phyloP scores from a whole-genome alignment of 768 basidiomycete genomes.

The Boletus reticulatus region DNA sequence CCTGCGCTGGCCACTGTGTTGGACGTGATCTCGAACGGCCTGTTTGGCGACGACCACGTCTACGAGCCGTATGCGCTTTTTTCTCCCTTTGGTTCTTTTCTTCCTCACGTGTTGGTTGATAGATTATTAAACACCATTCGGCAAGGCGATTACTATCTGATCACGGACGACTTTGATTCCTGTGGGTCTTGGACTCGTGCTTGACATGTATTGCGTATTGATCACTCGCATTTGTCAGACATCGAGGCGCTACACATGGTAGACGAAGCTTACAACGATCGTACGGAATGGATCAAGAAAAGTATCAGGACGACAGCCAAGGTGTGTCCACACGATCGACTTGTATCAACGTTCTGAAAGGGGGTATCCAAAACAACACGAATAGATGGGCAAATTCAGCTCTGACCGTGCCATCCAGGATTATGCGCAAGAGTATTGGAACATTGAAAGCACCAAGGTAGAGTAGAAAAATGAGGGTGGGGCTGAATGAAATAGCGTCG shows the following conservation, averaged over 20 bases:
- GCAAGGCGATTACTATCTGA: slow-evolving; percentile 73
- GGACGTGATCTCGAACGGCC: slow-evolving; percentile 68
- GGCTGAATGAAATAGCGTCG: not conserved
- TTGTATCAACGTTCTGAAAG: slow-evolving; percentile 59
- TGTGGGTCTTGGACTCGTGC: slow-evolving; percentile 59
- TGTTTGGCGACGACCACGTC: slow-evolving; percentile 76
- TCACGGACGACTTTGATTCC: slow-evolving; percentile 94
- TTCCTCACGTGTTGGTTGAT: not conserved
- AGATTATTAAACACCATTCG: slow-evolving; percentile 75
- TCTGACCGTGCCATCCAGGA: slow-evolving; percentile 91
- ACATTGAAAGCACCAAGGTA: slow-evolving; percentile 52
- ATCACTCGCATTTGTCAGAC: slow-evolving; percentile 42
- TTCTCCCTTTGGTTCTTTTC: not conserved
- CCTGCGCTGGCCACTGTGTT: slow-evolving; percentile 79
- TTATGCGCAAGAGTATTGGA: slow-evolving; percentile 89
- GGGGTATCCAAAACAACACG: slow-evolving; percentile 38
- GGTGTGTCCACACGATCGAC: slow-evolving; percentile 47
- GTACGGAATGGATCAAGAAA: slow-evolving; percentile 89
- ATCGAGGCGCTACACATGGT: slow-evolving; percentile 83
- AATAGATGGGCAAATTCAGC: slow-evolving; percentile 92
- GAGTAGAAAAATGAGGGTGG: slow-evolving; percentile 12
- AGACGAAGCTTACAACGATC: slow-evolving; percentile 84
- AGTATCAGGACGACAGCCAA: slow-evolving; percentile 81
- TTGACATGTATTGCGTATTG: not conserved
- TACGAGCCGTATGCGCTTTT: slow-evolving; percentile 76